Percentiles rank a stretch among this genome's conserved stretches.
phyloP scores from a whole-genome alignment of 2,329 filamentous ascomycete species.

The Penicillium sp. region DNA sequence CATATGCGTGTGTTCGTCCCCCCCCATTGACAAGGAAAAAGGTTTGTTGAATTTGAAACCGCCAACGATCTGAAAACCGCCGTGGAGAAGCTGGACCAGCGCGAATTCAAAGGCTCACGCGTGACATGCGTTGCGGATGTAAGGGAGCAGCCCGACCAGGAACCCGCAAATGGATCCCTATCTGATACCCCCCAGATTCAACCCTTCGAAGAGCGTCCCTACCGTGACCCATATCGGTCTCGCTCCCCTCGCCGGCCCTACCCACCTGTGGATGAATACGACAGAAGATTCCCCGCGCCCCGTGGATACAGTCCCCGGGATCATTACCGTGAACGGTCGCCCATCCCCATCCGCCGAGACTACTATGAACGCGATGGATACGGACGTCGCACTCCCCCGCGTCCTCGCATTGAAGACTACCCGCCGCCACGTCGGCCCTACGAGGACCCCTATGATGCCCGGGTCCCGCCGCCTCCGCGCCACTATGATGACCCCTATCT shows the following conservation, averaged over 20 bases:
- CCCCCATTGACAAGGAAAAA: slow-evolving; percentile 43
- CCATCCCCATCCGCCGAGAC: slow-evolving; percentile 67
- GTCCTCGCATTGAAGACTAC: slow-evolving; percentile 77
- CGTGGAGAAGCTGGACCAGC: slow-evolving; percentile 89
- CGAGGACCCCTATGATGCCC: slow-evolving; percentile 60
- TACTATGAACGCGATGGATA: slow-evolving; percentile 82
- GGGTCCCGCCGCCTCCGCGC: slow-evolving; percentile 51
- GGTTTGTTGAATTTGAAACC: slow-evolving; percentile 97
- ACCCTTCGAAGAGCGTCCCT: slow-evolving; percentile 64
- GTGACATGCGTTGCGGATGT: slow-evolving; percentile 89
- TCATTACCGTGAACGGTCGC: slow-evolving; percentile 82
- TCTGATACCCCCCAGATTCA: slow-evolving; percentile 60
- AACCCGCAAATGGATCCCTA: slow-evolving; percentile 11
- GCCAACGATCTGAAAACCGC: slow-evolving; percentile 83
- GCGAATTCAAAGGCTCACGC: slow-evolving; percentile 85
- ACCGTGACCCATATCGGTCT: slow-evolving; percentile 71
- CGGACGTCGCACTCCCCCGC: slow-evolving; percentile 76
- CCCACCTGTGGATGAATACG: slow-evolving; percentile 73
- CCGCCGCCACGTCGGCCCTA: slow-evolving; percentile 56
- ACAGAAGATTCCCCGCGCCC: slow-evolving; percentile 74
- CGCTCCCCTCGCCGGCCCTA: slow-evolving; percentile 71
- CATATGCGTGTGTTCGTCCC: slow-evolving; percentile 1
- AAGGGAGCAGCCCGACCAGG: slow-evolving; percentile 37
- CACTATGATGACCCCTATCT: slow-evolving; percentile 61
- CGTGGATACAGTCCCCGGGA: slow-evolving; percentile 82